Conservation (phyloP, 768 basidiomycete species). For the Macrocybe gigantea region DNA sequence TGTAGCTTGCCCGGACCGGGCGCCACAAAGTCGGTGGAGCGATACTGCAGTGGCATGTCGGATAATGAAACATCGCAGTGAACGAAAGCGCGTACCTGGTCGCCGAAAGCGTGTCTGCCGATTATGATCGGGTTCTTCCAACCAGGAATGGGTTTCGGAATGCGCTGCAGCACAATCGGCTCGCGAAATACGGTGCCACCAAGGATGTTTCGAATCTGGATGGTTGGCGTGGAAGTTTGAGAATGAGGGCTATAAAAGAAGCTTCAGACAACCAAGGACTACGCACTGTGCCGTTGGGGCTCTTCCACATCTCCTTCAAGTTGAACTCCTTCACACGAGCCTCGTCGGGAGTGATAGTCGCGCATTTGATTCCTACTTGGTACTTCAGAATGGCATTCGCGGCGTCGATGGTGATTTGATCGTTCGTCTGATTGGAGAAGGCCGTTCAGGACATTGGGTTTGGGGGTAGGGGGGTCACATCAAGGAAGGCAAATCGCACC, state of each 20-base stretch:
- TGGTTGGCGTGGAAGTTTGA: background rate
- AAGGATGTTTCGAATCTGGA: conserved; percentile 91
- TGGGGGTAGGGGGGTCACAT: too few relatives aligned
- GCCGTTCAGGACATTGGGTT: background rate
- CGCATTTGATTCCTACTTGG: conserved; percentile 98
- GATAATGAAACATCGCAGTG: background rate
- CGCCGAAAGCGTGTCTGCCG: conserved; percentile 96
- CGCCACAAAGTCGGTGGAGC: conserved; percentile 88
- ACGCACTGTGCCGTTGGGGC: conserved; percentile 89
- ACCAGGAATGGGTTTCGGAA: conserved; percentile 92
- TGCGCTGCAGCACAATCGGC: conserved; percentile 86
- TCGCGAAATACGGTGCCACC: conserved; percentile 99
- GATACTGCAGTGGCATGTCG: conserved; percentile 50
- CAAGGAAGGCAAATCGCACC: conserved; percentile 32
- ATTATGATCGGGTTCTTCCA: conserved; percentile 97
- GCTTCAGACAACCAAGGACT: conserved; percentile 2
- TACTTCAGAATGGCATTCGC: conserved; percentile 93
- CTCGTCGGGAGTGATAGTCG: conserved; percentile 98
- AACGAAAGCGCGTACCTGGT: conserved; percentile 51
- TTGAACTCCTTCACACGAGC: conserved; percentile 95
- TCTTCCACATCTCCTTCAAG: conserved; percentile 98
- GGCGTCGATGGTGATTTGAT: conserved; percentile 88
- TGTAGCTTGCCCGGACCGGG: conserved; percentile 93
- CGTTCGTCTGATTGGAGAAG: conserved; percentile 62
- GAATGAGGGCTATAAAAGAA: background rate